Evolutionary conservation across 2,329 filamentous ascomycete genomes (phyloP).

Genomic region (Dactylellina leptospora): DNA sequence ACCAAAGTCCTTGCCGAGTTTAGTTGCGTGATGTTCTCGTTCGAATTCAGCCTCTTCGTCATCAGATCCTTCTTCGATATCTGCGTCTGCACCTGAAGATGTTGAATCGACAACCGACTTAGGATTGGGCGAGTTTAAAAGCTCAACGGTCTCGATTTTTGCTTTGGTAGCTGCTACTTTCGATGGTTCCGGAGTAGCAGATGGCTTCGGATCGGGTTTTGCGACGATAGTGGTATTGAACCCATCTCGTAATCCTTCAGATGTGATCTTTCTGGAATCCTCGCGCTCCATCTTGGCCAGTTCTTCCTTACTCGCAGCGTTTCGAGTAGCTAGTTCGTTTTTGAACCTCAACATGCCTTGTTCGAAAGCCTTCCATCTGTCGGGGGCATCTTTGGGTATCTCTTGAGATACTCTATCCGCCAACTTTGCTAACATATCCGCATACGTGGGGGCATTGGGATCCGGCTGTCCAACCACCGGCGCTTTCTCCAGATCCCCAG

Average conservation of each 20-base stretch:
- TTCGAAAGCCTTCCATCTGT: constrained; percentile 78
- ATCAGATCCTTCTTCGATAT: constrained; percentile 67
- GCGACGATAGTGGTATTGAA: constrained; percentile 87
- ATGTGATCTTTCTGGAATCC: constrained; percentile 90
- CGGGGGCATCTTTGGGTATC: constrained; percentile 75
- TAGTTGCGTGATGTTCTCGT: constrained; percentile 77
- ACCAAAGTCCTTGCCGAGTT: constrained; percentile 81
- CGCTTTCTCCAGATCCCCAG: constrained; percentile 34
- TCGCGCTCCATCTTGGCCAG: constrained; percentile 84
- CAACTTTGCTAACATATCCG: constrained; percentile 97
- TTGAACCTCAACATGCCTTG: constrained; percentile 79
- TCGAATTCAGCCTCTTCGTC: constrained; percentile 70
- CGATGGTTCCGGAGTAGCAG: constrained; percentile 57
- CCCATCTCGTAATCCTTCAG: constrained; percentile 84
- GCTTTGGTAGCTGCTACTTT: constrained; percentile 62
- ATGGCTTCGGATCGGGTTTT: constrained; percentile 64
- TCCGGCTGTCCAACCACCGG: constrained; percentile 33
- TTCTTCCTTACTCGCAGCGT: constrained; percentile 77
- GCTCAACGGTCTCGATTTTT: constrained; percentile 70
- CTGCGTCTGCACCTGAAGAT: constrained; percentile 70
- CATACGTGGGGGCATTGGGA: constrained; percentile 76
- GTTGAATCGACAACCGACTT: constrained; percentile 63
- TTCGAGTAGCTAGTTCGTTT: constrained; percentile 78
- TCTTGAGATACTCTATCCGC: constrained; percentile 91
- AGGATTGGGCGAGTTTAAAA: constrained; percentile 73